Percentiles rank a stretch among this genome's conserved stretches.
Evolutionary conservation across 805 yeast genomes (phyloP).

Genomic region (Clavispora carvajalis): DNA sequence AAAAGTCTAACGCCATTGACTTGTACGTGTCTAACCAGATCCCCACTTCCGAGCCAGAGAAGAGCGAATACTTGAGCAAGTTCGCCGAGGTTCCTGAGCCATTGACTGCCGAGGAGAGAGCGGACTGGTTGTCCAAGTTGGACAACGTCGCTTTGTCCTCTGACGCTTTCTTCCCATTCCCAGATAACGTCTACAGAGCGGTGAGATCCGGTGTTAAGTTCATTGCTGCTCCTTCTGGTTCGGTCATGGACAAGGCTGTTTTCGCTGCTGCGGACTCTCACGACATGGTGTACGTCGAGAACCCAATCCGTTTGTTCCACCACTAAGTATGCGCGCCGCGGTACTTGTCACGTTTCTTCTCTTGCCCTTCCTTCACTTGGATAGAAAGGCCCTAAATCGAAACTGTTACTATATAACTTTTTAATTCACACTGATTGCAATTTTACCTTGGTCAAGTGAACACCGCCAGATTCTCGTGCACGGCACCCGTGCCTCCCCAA

Average conservation of each 20-base stretch:
- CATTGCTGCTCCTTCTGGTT: conserved; percentile 96
- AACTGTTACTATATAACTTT: background rate
- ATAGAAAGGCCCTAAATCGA: background rate
- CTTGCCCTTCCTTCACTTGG: background rate
- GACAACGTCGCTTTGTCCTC: conserved; percentile 87
- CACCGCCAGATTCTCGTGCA: no score
- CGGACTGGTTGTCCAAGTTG: conserved; percentile 79
- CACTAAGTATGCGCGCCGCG: conserved; percentile 44
- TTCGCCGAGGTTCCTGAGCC: conserved; percentile 82
- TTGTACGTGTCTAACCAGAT: conserved; percentile 87
- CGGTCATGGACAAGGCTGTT: conserved; percentile 96
- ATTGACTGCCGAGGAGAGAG: conserved; percentile 74
- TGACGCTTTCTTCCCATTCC: conserved; percentile 99
- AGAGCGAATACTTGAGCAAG: conserved; percentile 84
- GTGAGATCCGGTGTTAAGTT: conserved; percentile 93
- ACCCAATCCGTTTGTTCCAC: conserved; percentile 96
- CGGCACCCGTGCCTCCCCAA: conserved; percentile 4
- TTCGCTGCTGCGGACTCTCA: conserved; percentile 92
- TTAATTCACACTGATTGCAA: background rate
- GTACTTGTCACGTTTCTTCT: background rate
- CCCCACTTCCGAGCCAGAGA: conserved; percentile 89
- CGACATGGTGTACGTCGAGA: conserved; percentile 89
- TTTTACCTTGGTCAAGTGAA: no score
- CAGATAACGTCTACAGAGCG: conserved; percentile 97
- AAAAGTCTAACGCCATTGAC: conserved; percentile 96